Evolutionary conservation across 345 rosid species (phyloP), one percentile per base, ranked within the genome.

Genomic region (Melaleuca quinquenervia): DNA sequence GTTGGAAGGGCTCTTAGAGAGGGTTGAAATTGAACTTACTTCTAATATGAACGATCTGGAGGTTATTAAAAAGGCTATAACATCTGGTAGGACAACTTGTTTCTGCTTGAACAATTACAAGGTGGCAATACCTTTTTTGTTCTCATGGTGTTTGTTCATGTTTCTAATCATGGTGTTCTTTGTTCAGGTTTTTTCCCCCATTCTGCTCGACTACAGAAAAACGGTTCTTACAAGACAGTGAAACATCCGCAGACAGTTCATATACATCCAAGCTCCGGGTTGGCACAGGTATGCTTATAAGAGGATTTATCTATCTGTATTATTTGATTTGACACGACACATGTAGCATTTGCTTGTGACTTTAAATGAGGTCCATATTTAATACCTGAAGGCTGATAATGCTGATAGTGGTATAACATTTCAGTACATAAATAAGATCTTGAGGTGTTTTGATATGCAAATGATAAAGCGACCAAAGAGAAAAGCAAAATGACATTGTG

Each of bases 181-280:
- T 70, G 78, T 32, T 86, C 92, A 97, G 99, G 99, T 3, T 96
- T 92, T 89, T 97, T 96, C 83, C 98, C 98, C 29, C 95, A 95
- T 89, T 95, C 98, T 13, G 98, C 98, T 49, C 93, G 90, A 92
- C 88, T 97, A 85, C 99, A 97, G 90, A 97, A 95, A 90, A 94
- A 89, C 92, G 99, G 99, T 87, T 92, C 98, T 50, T 97, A 96
- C 87, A 86, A 91, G 86, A 97, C 99, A 2, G 98, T 97, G 88
- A 97, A 97, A 90, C 95, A 96, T 91, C 94, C 96, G 5, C 99
- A 95, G 90, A 96, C 98, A 52, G 99, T 97, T 86, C 91, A 94
- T 88, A 91, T 97, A 89, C 98, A 97, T 90, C 99, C 99, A 62
- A 96, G 93, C 88, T 96, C 99, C 16, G 99, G 99, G 84, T 91